phyloP scores from a whole-genome alignment of 352 stramenopile genomes.

The Phytophthora ramorum region DNA sequence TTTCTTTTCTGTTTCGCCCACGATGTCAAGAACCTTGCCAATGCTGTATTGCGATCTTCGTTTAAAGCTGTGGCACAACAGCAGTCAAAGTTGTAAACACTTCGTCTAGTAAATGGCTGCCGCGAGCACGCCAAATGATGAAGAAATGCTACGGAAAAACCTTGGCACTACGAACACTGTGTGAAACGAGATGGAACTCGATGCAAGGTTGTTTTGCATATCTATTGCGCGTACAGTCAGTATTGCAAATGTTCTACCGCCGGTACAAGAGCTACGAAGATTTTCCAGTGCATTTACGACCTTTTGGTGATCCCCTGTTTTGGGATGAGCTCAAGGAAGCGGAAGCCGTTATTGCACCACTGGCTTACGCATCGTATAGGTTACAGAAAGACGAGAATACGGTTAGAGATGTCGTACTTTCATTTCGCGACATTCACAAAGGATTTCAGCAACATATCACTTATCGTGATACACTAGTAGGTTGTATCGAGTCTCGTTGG shows the following conservation, averaged over 20 bases:
- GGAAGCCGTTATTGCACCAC: conserved; percentile 5
- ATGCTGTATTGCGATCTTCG: conserved; percentile 3
- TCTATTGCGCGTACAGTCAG: background rate
- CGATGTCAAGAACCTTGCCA: conserved; percentile 8
- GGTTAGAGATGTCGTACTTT: no score
- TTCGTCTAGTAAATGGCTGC: conserved; percentile 9
- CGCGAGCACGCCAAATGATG: background rate
- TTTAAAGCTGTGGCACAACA: conserved; percentile 1
- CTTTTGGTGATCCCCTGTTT: no score
- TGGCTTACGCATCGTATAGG: background rate
- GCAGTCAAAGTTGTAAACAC: conserved; percentile 5
- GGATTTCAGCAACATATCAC: no score
- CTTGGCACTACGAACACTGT: background rate
- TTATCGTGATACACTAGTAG: no score
- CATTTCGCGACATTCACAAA: no score
- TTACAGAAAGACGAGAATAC: background rate
- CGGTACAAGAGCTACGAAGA: background rate
- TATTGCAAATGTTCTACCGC: background rate
- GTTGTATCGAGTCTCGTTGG: no score
- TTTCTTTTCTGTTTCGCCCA: conserved; percentile 13
- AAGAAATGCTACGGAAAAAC: background rate
- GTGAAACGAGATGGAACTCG: conserved; percentile 4
- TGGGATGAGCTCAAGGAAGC: no score
- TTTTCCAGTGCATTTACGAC: no score
- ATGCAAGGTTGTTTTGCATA: conserved; percentile 4